A percentile compares a stretch with the other conserved stretches of the same genome.
Conservation (phyloP, 2,329 filamentous ascomycete species). For the Phoma sp. region DNA sequence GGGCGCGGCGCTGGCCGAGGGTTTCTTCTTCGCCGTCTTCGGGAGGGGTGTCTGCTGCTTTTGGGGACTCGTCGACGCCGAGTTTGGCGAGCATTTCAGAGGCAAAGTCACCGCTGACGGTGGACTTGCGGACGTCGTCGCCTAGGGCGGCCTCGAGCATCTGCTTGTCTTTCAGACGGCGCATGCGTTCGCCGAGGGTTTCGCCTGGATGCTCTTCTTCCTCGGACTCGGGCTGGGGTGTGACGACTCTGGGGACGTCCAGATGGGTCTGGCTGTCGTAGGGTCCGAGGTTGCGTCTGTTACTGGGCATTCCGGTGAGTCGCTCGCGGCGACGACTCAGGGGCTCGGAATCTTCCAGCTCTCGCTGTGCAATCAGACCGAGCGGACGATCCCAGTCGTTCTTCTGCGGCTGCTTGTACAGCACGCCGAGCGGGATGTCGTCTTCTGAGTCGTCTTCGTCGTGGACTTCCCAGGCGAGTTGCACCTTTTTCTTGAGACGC, state of each 20-base stretch:
- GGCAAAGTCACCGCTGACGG: slow-evolving; percentile 72
- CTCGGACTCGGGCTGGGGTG: slow-evolving; percentile 40
- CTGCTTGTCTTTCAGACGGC: slow-evolving; percentile 68
- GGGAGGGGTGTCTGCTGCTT: slow-evolving; percentile 32
- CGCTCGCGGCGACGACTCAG: slow-evolving; percentile 78
- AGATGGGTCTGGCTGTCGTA: slow-evolving; percentile 38
- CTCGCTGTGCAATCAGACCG: slow-evolving; percentile 79
- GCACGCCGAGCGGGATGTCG: slow-evolving; percentile 85
- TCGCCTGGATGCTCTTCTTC: slow-evolving; percentile 60
- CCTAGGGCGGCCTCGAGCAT: slow-evolving; percentile 54
- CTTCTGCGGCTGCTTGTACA: slow-evolving; percentile 64
- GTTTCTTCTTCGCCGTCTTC: slow-evolving; percentile 71
- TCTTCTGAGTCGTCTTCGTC: slow-evolving; percentile 64
- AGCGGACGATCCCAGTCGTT: slow-evolving; percentile 67
- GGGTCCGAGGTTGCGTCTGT: slow-evolving; percentile 25
- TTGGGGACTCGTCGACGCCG: slow-evolving; percentile 34
- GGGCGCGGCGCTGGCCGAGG: slow-evolving; percentile 76
- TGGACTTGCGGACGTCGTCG: slow-evolving; percentile 52
- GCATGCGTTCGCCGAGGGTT: slow-evolving; percentile 71
- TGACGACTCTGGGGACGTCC: slow-evolving; percentile 35
- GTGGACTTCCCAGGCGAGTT: slow-evolving; percentile 88
- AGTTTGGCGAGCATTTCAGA: slow-evolving; percentile 68
- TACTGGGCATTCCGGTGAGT: slow-evolving; percentile 62
- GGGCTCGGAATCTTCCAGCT: slow-evolving; percentile 92
- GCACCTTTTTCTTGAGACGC: slow-evolving; percentile 77